A percentile compares a stretch with the other conserved stretches of the same genome.
Conservation (phyloP, 2,329 filamentous ascomycete species). For the Calonectria pseudoreteaudii region DNA sequence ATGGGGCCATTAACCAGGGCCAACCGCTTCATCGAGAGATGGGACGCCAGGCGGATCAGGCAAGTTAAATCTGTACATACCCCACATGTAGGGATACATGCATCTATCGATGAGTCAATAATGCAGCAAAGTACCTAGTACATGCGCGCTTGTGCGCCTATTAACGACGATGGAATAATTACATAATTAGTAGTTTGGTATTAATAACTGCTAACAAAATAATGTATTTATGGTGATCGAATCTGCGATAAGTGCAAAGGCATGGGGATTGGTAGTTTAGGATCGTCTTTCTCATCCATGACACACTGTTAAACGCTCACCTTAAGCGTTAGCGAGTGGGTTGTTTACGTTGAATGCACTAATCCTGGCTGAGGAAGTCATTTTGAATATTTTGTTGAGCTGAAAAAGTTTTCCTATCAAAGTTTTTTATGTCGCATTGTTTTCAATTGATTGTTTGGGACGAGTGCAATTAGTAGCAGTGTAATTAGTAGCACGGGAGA, state of each 20-base stretch:
- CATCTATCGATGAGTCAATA: neutral
- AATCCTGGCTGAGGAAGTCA: neutral
- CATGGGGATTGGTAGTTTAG: neutral
- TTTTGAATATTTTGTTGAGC: neutral
- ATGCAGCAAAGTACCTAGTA: neutral
- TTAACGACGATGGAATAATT: neutral
- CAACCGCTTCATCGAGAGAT: slow-evolving; percentile 5
- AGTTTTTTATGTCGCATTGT: neutral
- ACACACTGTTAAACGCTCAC: neutral
- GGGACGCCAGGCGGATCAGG: neutral
- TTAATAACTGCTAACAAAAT: neutral
- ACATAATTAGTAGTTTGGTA: neutral
- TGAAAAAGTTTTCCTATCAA: neutral
- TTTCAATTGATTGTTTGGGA: neutral
- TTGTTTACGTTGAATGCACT: neutral
- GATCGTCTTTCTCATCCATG: neutral
- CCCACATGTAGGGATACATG: neutral
- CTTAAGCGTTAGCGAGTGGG: neutral
- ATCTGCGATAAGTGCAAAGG: neutral
- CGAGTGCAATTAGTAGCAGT: neutral
- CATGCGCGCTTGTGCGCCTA: neutral
- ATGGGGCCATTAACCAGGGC: slow-evolving; percentile 35
- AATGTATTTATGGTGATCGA: neutral
- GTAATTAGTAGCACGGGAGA: neutral
- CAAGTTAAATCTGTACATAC: neutral